Evolutionary conservation across 2,329 filamentous ascomycete genomes (phyloP), one percentile per base, ranked within the genome.

Genomic region (Calonectria henricotiae): DNA sequence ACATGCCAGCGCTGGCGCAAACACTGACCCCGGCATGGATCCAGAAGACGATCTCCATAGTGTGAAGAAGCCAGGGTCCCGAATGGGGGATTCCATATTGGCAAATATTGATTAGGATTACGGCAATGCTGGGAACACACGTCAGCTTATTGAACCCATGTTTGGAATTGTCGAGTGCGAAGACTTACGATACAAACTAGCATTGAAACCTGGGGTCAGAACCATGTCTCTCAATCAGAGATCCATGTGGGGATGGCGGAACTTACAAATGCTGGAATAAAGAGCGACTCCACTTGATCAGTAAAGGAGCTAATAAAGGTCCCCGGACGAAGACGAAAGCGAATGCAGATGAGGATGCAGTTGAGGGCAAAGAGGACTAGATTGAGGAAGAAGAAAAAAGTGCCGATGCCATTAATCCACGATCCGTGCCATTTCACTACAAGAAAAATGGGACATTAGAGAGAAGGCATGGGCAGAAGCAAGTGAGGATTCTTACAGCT

Each of bases 211-310:
- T 44, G 35, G 44, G 25, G 23, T 70, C 17, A 72, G 46, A 58
- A 25, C 51, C 20, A 39, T 58, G 20, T 39, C 20, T 39, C 32
- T 39, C 32, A 58, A 39, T 39, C 12, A 61, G 32, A 17, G 30
- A 5, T 17, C n/a, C 71, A 71, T 76, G 47, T 68, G 32, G 70
- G 47, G 55, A 15, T 13, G 43, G 15, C 25, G 8, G 7, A 44
- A 27, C 76, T 55, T 64, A 89, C 88, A 80, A 86, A 89, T 1
- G 93, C 89, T 0, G 93, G 93, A 17, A 94, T 90, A 79, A 96
- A 96, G 0, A 96, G 85, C 11, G 90, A 92, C 79, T 97, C 94
- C 0, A 92, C 91, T 13, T 93, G 93, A 82, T 96, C 93, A 7
- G 90, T 85, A 70, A 96, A 92, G 0, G 92, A 94, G 15, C 89